A percentile compares a stretch with the other conserved stretches of the same genome.
Evolutionary conservation across 331 rosid species (phyloP).

Genomic region (Acacia pycnantha): DNA sequence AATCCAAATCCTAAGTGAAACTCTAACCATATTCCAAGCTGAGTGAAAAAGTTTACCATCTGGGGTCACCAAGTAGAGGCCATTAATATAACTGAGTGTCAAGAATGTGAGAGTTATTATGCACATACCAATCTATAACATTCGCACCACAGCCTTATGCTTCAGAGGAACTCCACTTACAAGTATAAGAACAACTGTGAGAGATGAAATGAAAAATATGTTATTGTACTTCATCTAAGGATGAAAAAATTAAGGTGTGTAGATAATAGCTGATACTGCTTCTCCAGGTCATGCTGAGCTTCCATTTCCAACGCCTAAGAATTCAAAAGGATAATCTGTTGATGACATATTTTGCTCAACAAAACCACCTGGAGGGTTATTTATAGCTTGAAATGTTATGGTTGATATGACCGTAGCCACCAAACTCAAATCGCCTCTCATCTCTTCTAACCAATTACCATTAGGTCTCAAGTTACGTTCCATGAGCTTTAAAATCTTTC

Average conservation of each 20-base stretch:
- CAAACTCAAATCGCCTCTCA: not conserved
- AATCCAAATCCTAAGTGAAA: not conserved
- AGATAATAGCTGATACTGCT: rapidly evolving
- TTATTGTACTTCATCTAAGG: not conserved
- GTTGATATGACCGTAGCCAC: not conserved
- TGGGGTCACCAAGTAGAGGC: not conserved
- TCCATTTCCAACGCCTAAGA: not conserved
- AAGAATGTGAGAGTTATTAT: not conserved
- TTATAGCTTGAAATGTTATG: not conserved
- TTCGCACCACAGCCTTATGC: not conserved
- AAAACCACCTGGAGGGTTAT: not conserved
- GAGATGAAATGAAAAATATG: constrained; percentile 13
- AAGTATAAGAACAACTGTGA: constrained; percentile 10
- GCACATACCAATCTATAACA: constrained; percentile 2
- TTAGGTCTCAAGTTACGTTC: not conserved
- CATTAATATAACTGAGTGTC: not conserved
- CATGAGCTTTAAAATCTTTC: not conserved
- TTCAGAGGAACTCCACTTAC: not conserved
- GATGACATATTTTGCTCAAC: not conserved
- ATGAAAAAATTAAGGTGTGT: rapidly evolving
- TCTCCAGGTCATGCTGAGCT: not conserved
- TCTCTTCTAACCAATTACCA: not conserved
- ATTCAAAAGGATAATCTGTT: not conserved
- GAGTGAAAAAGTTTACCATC: not conserved
- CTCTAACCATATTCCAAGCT: not conserved